Evolutionary conservation across 257 asterid genomes (phyloP), one percentile per base, ranked within the genome.

Genomic region (Verbascum thapsus): DNA sequence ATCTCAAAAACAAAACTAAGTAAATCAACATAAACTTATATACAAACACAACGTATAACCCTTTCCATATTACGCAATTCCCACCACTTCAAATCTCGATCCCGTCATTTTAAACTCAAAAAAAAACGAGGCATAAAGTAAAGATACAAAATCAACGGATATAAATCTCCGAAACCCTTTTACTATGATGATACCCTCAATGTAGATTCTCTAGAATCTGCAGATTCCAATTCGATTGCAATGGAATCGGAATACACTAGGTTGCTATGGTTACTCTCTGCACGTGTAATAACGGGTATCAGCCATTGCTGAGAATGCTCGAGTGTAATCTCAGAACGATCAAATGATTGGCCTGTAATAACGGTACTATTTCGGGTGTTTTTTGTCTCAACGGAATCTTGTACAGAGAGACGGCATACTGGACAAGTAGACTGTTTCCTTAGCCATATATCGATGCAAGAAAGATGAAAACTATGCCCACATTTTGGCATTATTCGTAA

Each of bases 361-460:
- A 16, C 74, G 52, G 69, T 34, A 26, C 77, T 55, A 8, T 81
- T 53, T 15, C 26, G 81, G 11, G 62, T 69, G 8, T 66, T 75
- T 61, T 79, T 79, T 20, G 73, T 53, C 71, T 79, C 87, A 16
- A 58, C 51, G n/a, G 85, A 78, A 43, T 72, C 82, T 3, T 72
- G 85, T 37, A 91, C 71, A 0, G 91, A 75, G 60, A 91, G 89
- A 40, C 95, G 95, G 69, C 95, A 91, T 0, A 91, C 95, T 13
- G 98, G 98, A 68, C 98, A 88, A 11, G 98, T 86, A 1, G 92
- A 75, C 50, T 86, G 96, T 73, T 85, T 88, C 67, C 86, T 72
- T 8, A 88, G 90, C 98, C 98, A 91, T 35, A 74, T 60, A 61
- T 91, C 96, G 3, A 91, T 91, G 87, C 95, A 91, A 15, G 87